Evolutionary conservation across 805 yeast genomes (phyloP).

Genomic region (Yamadazyma laniorum): DNA sequence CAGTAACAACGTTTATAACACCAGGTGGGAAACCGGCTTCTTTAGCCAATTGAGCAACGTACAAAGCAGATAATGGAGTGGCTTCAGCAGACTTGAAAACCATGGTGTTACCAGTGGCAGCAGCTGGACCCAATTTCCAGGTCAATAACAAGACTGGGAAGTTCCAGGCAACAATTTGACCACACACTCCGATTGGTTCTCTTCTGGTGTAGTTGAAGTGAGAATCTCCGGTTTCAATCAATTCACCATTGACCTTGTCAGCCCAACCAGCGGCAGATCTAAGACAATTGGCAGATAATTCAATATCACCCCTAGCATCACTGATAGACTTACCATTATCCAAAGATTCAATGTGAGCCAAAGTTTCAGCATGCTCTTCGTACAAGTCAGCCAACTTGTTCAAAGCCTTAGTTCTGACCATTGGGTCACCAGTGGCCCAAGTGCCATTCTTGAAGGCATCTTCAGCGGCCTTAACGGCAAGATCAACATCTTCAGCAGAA

Average conservation of each 20-base stretch:
- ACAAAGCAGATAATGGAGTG: slow-evolving; percentile 86
- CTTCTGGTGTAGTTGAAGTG: slow-evolving; percentile 78
- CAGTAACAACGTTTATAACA: slow-evolving; percentile 83
- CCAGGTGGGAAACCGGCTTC: slow-evolving; percentile 93
- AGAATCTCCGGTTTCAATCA: slow-evolving; percentile 69
- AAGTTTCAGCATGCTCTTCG: slow-evolving; percentile 65
- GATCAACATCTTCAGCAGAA: slow-evolving; percentile 71
- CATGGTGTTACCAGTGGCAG: slow-evolving; percentile 86
- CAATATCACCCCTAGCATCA: slow-evolving; percentile 74
- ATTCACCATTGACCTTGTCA: slow-evolving; percentile 77
- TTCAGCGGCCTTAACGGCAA: slow-evolving; percentile 83
- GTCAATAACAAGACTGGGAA: slow-evolving; percentile 92
- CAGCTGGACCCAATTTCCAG: slow-evolving; percentile 93
- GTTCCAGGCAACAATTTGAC: slow-evolving; percentile 96
- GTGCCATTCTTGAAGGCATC: slow-evolving; percentile 60
- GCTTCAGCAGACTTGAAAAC: slow-evolving; percentile 90
- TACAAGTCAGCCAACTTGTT: slow-evolving; percentile 73
- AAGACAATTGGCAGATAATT: slow-evolving; percentile 62
- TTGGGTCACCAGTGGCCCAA: slow-evolving; percentile 74
- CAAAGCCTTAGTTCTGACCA: slow-evolving; percentile 60
- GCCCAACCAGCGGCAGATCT: slow-evolving; percentile 91
- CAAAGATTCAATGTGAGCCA: slow-evolving; percentile 79
- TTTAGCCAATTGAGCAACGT: slow-evolving; percentile 62
- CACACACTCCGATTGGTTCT: slow-evolving; percentile 94
- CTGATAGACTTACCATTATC: slow-evolving; percentile 85